Conservation (phyloP, 306 rosid species). For the Astragalus membranaceus region DNA sequence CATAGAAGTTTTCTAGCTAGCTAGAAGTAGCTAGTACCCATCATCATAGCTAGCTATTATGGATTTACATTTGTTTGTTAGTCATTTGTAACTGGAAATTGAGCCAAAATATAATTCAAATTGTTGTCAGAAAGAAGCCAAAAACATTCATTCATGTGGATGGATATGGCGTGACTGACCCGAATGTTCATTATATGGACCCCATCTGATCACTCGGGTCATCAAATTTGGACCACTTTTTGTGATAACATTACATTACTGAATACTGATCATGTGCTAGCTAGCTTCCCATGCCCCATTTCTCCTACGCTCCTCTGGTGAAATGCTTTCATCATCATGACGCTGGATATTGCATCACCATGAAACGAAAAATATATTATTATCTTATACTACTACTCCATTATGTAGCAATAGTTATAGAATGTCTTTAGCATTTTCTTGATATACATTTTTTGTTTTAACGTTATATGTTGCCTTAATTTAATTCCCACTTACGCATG, state of each 20-base stretch:
- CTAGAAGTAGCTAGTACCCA: not conserved
- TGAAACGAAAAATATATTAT: not conserved
- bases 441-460: not conserved
- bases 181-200: constrained; percentile 17
- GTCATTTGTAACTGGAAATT: constrained; percentile 6
- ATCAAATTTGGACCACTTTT: constrained; percentile 29
- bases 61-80: not conserved
- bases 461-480: not conserved
- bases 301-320: constrained; percentile 20
- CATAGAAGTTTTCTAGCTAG: not conserved
- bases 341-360: constrained; percentile 31
- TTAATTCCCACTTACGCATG: constrained; percentile 21
- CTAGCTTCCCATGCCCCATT: not conserved
- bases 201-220: constrained; percentile 16
- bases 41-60: not conserved
- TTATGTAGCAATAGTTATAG: not conserved
- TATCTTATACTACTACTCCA: too few species aligned
- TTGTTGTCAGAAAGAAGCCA: constrained; percentile 9
- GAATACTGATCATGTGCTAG: too few species aligned
- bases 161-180: constrained; percentile 22
- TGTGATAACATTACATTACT: not conserved
- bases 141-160: constrained; percentile 27
- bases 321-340: constrained; percentile 19
- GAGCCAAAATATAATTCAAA: not conserved
- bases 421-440: not conserved